A percentile compares a stretch with the other conserved stretches of the same genome.
Evolutionary conservation across 2,329 filamentous ascomycete genomes (phyloP).

Genomic region (Trichoderma sp.): DNA sequence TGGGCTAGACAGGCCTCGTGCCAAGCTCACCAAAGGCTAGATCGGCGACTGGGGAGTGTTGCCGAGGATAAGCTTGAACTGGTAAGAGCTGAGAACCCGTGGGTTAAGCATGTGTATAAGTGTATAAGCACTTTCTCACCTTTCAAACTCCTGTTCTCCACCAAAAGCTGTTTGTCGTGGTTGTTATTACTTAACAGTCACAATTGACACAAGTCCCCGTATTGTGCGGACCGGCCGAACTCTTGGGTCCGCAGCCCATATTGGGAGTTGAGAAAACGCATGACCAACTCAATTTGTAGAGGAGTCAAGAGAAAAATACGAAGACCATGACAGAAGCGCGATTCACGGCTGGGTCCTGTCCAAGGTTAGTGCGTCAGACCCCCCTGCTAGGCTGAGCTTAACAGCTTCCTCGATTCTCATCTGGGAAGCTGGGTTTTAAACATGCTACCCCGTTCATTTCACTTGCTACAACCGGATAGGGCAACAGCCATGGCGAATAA

Average conservation of each 20-base stretch:
- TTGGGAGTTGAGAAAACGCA: not conserved
- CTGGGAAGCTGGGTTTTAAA: constrained; percentile 12
- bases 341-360: not conserved
- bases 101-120: not conserved
- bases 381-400: constrained; percentile 10
- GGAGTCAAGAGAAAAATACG: not conserved
- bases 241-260: not conserved
- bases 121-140: not conserved
- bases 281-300: not conserved
- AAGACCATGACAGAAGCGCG: not conserved
- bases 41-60: not conserved
- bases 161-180: too few relatives aligned
- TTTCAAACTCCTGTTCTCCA: not conserved
- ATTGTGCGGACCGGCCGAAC: not conserved
- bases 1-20: not conserved
- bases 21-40: not conserved
- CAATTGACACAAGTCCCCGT: not conserved
- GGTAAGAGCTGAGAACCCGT: not conserved
- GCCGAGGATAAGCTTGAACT: not conserved
- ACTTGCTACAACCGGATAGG: constrained; percentile 13
- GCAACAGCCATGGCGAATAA: not conserved
- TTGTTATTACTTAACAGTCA: too few relatives aligned
- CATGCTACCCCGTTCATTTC: constrained; percentile 7
- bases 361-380: constrained; percentile 1
- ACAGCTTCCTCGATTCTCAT: constrained; percentile 13